Evolutionary conservation across 768 basidiomycete genomes (phyloP), one percentile per base, ranked within the genome.

Genomic region (Mycena amicta): DNA sequence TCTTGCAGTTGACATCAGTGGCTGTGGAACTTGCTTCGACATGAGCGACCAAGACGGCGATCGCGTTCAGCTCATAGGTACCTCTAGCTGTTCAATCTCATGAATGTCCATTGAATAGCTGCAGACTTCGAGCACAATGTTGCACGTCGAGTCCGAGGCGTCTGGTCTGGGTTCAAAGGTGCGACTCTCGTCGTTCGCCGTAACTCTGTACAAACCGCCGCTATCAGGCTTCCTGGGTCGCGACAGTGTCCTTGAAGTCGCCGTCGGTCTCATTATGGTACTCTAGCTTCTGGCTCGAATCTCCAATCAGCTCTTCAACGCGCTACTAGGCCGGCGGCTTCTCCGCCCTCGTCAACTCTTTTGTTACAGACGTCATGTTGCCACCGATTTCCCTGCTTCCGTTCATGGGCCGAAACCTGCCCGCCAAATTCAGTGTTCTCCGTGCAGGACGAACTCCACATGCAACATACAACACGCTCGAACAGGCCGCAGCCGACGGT

Each of bases 231-330:
- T 77, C 49, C 70, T 72, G 20, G 60, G 75, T 31, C 64, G 79
- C 8, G 79, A 81, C 52, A 79, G 76, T 63, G 78, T 81, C 11
- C 69, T 81, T 3, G 78, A 81, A 61, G 77, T 81, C 31, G 77
- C 78, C 13, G 70, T 80, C 43, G 78, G 78, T 72, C 64, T 81
- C 6, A 77, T 80, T 11, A 64, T 64, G 37, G 73, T 74, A 50
- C 23, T 70, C n/a, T n/a, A n/a, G n/a, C n/a, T n/a, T n/a, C n/a
- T n/a, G n/a, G n/a, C n/a, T n/a, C n/a, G n/a, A n/a, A n/a, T n/a
- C n/a, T n/a, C n/a, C n/a, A n/a, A n/a, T n/a, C n/a, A n/a, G n/a
- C n/a, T n/a, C n/a, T n/a, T n/a, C n/a, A n/a, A n/a, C n/a, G n/a
- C n/a, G n/a, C 67, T 57, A 39, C 18, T 45, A 59, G 55, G 77